Evolutionary conservation across 2,329 filamentous ascomycete genomes (phyloP).

Genomic region (Fusarium veterinarium): DNA sequence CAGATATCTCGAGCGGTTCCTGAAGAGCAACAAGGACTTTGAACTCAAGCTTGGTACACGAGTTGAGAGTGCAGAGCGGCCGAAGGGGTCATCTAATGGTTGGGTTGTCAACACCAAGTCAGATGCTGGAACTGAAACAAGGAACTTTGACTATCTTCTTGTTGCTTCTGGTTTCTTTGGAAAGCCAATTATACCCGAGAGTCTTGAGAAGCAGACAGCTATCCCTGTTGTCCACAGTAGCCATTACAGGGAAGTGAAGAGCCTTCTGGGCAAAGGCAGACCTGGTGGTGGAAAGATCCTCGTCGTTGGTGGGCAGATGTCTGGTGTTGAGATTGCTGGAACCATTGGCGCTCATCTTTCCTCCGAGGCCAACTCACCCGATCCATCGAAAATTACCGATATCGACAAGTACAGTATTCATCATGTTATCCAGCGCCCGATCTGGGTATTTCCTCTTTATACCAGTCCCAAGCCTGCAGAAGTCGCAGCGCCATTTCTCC

Average conservation of each 20-base stretch:
- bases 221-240: slow-evolving; percentile 76
- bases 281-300: slow-evolving; percentile 69
- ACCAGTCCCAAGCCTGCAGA: slow-evolving; percentile 62
- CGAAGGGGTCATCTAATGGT: slow-evolving; percentile 49
- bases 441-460: slow-evolving; percentile 76
- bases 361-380: slow-evolving; percentile 66
- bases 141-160: slow-evolving; percentile 77
- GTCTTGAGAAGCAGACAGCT: slow-evolving; percentile 49
- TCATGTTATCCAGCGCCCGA: slow-evolving; percentile 75
- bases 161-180: slow-evolving; percentile 84
- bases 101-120: slow-evolving; percentile 57
- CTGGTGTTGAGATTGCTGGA: slow-evolving; percentile 80
- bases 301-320: slow-evolving; percentile 85
- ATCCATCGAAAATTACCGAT: slow-evolving; percentile 52
- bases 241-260: slow-evolving; percentile 66
- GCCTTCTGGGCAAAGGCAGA: slow-evolving; percentile 56
- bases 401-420: slow-evolving; percentile 68
- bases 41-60: slow-evolving; percentile 62
- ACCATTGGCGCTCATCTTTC: slow-evolving; percentile 79
- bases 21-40: slow-evolving; percentile 53
- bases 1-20: slow-evolving; percentile 70
- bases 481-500: slow-evolving; percentile 71
- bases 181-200: slow-evolving; percentile 62
- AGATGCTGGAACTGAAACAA: slow-evolving; percentile 53
- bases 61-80: slow-evolving; percentile 56